A percentile compares a stretch with the other conserved stretches of the same genome.
Evolutionary conservation across 495 filamentous ascomycete species (phyloP).

Genomic region (Trichocladium uniseriatum): DNA sequence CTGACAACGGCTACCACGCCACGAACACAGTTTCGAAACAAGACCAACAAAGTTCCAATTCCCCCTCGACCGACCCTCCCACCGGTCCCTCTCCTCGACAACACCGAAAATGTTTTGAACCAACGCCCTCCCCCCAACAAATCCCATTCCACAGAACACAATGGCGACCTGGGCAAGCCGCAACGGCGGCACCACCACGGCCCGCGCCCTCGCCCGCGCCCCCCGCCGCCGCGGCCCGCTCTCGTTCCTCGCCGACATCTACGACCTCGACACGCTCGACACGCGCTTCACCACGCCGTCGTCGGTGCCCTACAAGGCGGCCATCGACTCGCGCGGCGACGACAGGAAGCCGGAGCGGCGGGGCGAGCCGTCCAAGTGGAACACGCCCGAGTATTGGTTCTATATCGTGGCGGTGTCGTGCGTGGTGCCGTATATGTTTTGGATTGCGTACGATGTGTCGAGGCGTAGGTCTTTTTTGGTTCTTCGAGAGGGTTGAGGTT

Average conservation of each 20-base stretch:
- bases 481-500: background rate
- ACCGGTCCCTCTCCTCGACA: background rate
- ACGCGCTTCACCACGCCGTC: conserved; percentile 75
- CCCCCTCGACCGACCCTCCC: background rate
- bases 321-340: conserved; percentile 27
- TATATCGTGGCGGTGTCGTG: conserved; percentile 66
- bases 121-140: background rate
- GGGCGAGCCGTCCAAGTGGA: conserved; percentile 60
- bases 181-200: background rate
- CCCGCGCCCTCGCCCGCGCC: too few species aligned
- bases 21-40: too few species aligned
- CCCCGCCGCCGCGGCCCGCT: conserved; percentile 3
- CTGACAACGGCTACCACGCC: too few species aligned
- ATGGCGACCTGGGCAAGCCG: conserved; percentile 5
- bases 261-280: conserved; percentile 86
- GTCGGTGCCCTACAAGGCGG: conserved; percentile 50
- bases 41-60: too few species aligned
- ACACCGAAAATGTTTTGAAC: background rate
- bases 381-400: conserved; percentile 72
- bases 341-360: conserved; percentile 33
- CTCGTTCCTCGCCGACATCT: conserved; percentile 45
- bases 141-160: background rate
- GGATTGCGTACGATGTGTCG: conserved; percentile 75
- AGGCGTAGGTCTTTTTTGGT: conserved; percentile 46
- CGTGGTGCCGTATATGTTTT: conserved; percentile 83